Percentiles rank a stretch among this genome's conserved stretches.
Evolutionary conservation across 2,329 filamentous ascomycete genomes (phyloP).

Genomic region (Thermochaetoides dissita): DNA sequence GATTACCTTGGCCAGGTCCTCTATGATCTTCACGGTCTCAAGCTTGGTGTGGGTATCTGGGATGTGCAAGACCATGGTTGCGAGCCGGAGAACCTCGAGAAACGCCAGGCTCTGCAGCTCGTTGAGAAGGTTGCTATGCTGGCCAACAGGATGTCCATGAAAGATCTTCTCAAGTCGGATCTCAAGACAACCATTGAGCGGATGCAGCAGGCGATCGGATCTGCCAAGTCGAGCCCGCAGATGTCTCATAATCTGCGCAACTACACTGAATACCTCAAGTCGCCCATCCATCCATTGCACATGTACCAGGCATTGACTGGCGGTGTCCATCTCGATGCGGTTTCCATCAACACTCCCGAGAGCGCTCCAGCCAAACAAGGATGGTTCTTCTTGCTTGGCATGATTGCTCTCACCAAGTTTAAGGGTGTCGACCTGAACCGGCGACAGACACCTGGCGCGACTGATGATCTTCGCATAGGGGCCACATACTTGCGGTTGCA

Average conservation of each 20-base stretch:
- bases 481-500: conserved; percentile 69
- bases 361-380: conserved; percentile 63
- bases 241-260: conserved; percentile 80
- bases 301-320: conserved; percentile 73
- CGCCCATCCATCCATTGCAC: conserved; percentile 66
- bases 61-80: conserved; percentile 70
- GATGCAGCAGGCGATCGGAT: conserved; percentile 75
- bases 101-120: conserved; percentile 63
- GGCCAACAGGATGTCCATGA: conserved; percentile 72
- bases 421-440: conserved; percentile 55
- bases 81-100: conserved; percentile 61
- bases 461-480: conserved; percentile 71
- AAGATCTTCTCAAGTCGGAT: conserved; percentile 82
- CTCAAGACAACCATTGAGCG: conserved; percentile 83
- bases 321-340: conserved; percentile 57
- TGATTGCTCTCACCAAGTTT: conserved; percentile 80
- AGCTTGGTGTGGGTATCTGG: conserved; percentile 53
- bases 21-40: conserved; percentile 70
- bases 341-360: conserved; percentile 54
- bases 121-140: conserved; percentile 74
- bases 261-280: conserved; percentile 67
- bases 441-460: conserved; percentile 62
- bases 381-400: conserved; percentile 85
- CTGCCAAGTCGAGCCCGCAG: conserved; percentile 62
- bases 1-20: conserved; percentile 75